A percentile compares a stretch with the other conserved stretches of the same genome.
Evolutionary conservation across 768 basidiomycete genomes (phyloP).

Genomic region (Tephrocybe sp.): DNA sequence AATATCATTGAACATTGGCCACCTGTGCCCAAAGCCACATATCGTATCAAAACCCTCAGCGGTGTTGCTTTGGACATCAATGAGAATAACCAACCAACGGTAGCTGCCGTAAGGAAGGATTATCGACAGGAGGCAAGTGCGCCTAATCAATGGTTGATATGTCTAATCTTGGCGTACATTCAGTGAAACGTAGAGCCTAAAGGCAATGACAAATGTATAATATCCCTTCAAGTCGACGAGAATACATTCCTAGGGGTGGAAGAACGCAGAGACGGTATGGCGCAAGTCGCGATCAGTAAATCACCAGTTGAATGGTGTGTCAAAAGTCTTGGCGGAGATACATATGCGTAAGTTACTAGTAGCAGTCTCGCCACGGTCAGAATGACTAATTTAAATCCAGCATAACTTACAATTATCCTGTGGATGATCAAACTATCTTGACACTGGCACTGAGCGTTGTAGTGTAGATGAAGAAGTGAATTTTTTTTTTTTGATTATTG

Average conservation of each 20-base stretch:
- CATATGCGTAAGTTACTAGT: conserved; percentile 2
- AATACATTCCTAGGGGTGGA: conserved; percentile 6
- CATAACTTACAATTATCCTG: not conserved
- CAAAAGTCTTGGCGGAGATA: not conserved
- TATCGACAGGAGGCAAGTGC: too few species aligned
- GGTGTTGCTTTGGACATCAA: conserved; percentile 6
- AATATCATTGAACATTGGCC: too few species aligned
- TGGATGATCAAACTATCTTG: not conserved
- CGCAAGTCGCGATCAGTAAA: not conserved
- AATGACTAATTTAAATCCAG: not conserved
- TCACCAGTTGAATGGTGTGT: conserved; percentile 4
- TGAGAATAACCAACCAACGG: not conserved
- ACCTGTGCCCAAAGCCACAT: too few species aligned
- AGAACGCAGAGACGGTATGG: not conserved
- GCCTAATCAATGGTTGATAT: not conserved
- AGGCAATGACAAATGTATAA: conserved; percentile 6
- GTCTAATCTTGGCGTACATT: too few species aligned
- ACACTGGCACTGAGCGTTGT: too few species aligned
- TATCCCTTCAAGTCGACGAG: not conserved
- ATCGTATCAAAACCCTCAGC: conserved; percentile 3
- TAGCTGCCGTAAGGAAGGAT: too few species aligned
- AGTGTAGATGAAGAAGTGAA: conserved; percentile 4
- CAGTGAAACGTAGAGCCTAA: conserved; percentile 5
- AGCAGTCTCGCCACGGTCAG: not conserved
- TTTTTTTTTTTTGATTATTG: not conserved